A percentile compares a stretch with the other conserved stretches of the same genome.
These are phyloP conservation scores for Claviceps lovelessii DNA, from an alignment of 2,329 filamentous ascomycete genomes.

Conservation along the genomic window DNA sequence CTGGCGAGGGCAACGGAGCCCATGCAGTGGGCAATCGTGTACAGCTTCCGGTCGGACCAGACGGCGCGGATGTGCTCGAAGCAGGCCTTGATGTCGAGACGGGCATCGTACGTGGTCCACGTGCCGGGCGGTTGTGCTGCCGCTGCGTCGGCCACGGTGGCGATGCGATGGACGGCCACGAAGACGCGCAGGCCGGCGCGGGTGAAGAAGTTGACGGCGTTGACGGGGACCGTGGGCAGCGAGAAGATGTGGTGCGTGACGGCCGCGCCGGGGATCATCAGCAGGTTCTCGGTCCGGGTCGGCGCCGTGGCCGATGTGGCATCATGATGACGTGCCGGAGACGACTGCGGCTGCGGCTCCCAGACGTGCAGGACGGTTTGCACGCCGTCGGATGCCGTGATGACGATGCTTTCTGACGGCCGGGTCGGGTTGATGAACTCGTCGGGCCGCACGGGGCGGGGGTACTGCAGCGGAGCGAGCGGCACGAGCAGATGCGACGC, in stretches of 20 bases:
- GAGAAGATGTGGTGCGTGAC: conserved; percentile 51
- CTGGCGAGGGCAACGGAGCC: conserved; percentile 43
- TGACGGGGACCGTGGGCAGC: conserved; percentile 47
- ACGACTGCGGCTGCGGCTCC: conserved; percentile 24
- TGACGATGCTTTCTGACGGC: conserved; percentile 26
- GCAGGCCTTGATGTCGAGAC: conserved; percentile 43
- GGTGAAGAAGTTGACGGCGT: conserved; percentile 49
- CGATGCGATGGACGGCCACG: conserved; percentile 43
- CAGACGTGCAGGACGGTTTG: conserved; percentile 40
- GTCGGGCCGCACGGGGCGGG: conserved; percentile 26
- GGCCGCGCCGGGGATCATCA: conserved; percentile 48
- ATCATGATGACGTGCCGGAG: neutral
- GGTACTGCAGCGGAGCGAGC: conserved; percentile 41
- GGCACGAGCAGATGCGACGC: conserved; percentile 39
- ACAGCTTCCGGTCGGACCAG: conserved; percentile 27
- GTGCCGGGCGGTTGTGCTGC: conserved; percentile 26
- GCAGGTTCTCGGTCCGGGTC: conserved; percentile 28
- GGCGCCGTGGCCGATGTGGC: neutral
- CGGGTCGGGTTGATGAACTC: conserved; percentile 39
- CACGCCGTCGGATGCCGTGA: conserved; percentile 38
- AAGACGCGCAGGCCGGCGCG: conserved; percentile 46
- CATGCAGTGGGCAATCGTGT: conserved; percentile 49
- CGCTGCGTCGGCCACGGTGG: conserved; percentile 27
- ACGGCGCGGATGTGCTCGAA: conserved; percentile 35
- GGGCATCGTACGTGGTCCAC: conserved; percentile 46